Evolutionary conservation across 305 asterid species (phyloP).

Genomic region (Euphrasia arctica): DNA sequence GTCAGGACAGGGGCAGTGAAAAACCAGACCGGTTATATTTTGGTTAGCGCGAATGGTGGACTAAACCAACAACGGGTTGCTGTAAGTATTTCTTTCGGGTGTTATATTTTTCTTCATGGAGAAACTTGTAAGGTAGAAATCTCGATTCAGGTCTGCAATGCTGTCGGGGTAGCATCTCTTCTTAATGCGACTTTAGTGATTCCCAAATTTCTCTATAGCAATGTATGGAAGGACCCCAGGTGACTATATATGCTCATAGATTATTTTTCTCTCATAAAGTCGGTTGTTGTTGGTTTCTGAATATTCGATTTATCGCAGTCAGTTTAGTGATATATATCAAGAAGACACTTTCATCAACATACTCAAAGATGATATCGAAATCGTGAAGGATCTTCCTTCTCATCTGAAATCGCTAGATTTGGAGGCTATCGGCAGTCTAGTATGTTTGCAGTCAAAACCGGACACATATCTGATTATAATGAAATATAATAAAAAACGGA

Average conservation of each 20-base stretch:
- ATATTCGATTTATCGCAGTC: slow-evolving; percentile 47
- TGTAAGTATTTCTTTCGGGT: slow-evolving; percentile 38
- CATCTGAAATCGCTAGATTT: slow-evolving; percentile 57
- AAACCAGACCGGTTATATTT: slow-evolving; percentile 55
- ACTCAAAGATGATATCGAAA: slow-evolving; percentile 56
- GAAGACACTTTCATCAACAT: slow-evolving; percentile 61
- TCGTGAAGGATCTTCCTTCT: slow-evolving; percentile 74
- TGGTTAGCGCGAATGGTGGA: slow-evolving; percentile 95
- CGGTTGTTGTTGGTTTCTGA: background rate
- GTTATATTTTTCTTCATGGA: background rate
- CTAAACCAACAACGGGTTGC: slow-evolving; percentile 97
- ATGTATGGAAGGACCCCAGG: slow-evolving; percentile 98
- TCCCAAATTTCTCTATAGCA: slow-evolving; percentile 91
- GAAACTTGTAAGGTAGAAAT: background rate
- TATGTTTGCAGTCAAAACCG: slow-evolving; percentile 36
- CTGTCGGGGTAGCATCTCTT: slow-evolving; percentile 82
- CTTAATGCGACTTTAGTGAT: slow-evolving; percentile 89
- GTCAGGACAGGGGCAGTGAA: slow-evolving; percentile 60
- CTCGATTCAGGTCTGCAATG: slow-evolving; percentile 54
- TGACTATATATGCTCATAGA: slow-evolving; percentile 21
- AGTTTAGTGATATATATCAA: slow-evolving; percentile 80
- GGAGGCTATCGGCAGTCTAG: slow-evolving; percentile 80
- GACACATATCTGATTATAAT: slow-evolving; percentile 2
- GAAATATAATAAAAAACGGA: slow-evolving; percentile 1
- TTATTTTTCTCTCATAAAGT: background rate